These are phyloP conservation scores for Lepidium aucheri DNA, from an alignment of 345 rosid species.

Conservation along the genomic window DNA sequence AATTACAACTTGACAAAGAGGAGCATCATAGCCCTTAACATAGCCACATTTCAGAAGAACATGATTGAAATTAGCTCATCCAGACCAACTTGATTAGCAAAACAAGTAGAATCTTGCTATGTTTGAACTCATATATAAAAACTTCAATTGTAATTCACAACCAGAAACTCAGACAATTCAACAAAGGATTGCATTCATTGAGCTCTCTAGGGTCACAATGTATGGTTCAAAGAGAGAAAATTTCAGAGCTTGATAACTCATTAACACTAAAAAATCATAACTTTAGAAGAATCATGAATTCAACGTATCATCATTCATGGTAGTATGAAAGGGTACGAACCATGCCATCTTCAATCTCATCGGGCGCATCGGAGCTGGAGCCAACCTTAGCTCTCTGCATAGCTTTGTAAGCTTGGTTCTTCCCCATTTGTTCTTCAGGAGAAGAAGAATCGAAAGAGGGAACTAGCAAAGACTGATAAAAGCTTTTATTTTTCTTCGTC, in stretches of 20 bases:
- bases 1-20: background rate
- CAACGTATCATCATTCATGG: background rate
- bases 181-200: background rate
- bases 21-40: background rate
- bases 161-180: background rate
- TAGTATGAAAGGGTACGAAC: constrained; percentile 83
- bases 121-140: background rate
- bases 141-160: background rate
- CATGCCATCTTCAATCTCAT: constrained; percentile 94
- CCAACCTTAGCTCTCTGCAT: constrained; percentile 93
- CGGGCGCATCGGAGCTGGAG: constrained; percentile 69
- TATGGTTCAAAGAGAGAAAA: background rate
- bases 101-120: background rate
- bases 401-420: constrained; percentile 95
- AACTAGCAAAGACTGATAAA: background rate
- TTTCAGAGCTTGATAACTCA: background rate
- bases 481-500: background rate
- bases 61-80: background rate
- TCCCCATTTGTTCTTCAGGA: constrained; percentile 47
- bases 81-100: background rate
- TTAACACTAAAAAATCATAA: background rate
- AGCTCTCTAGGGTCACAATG: background rate
- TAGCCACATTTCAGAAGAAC: background rate
- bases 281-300: background rate
- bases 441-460: background rate